A percentile compares a stretch with the other conserved stretches of the same genome.
These are phyloP conservation scores for Rhodomyrtus psidioides DNA, from an alignment of 441 rosid genomes.

Conservation along the genomic window DNA sequence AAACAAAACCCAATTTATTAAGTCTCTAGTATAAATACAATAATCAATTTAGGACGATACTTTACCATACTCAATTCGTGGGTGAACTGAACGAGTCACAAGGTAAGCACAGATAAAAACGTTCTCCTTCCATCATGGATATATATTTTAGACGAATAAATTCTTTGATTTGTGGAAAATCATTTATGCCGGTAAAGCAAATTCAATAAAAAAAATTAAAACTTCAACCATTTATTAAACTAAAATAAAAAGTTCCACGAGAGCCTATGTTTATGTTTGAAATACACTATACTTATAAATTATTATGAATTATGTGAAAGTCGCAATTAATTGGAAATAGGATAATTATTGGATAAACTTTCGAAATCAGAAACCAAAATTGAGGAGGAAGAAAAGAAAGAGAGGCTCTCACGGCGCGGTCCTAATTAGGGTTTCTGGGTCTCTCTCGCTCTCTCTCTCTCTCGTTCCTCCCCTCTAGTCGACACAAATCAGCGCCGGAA, in stretches of 20 bases:
- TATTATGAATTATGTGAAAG: not conserved
- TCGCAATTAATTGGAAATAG: not conserved
- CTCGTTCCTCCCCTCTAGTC: not conserved
- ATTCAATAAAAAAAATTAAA: not conserved
- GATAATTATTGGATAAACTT: not conserved
- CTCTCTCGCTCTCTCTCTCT: not conserved
- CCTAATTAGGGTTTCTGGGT: not conserved
- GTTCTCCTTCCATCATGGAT: no score
- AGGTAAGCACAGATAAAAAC: not conserved
- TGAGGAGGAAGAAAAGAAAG: not conserved
- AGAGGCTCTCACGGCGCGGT: not conserved
- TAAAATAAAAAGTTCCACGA: not conserved
- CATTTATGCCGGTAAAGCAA: not conserved
- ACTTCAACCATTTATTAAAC: not conserved
- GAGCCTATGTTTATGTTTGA: not conserved
- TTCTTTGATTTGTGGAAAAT: not conserved
- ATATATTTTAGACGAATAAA: not conserved
- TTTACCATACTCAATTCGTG: no score
- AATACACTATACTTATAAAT: not conserved
- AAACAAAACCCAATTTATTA: not conserved
- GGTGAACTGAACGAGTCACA: not conserved
- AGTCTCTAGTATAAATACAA: rapidly evolving
- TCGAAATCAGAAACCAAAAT: not conserved
- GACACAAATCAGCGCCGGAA: not conserved
- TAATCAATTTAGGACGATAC: not conserved